These are phyloP conservation scores for Hyaloscypha finlandica DNA, from an alignment of 495 filamentous ascomycete genomes.

Conservation along the genomic window DNA sequence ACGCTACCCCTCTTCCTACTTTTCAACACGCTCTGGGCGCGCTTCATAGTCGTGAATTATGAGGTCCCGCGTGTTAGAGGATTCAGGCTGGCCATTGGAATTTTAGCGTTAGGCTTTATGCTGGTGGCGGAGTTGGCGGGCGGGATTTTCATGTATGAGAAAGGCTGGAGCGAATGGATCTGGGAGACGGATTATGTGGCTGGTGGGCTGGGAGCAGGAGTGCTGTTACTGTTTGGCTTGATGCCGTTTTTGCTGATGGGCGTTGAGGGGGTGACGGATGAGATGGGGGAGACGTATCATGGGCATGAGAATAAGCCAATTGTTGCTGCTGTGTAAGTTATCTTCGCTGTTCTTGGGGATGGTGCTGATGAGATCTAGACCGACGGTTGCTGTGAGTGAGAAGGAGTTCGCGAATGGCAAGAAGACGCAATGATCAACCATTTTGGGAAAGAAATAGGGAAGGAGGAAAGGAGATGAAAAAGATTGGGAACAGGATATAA, in stretches of 20 bases:
- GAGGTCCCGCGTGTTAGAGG: slow-evolving; percentile 23
- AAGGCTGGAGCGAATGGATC: slow-evolving; percentile 17
- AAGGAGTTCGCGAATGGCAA: slow-evolving; percentile 10
- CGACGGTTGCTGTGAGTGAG: slow-evolving; percentile 11
- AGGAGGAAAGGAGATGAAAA: not conserved
- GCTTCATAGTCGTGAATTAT: slow-evolving; percentile 18
- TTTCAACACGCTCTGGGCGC: slow-evolving; percentile 15
- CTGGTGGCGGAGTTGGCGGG: slow-evolving; percentile 17
- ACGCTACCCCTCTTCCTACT: slow-evolving; percentile 17
- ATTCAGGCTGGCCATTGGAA: slow-evolving; percentile 24
- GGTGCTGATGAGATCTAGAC: slow-evolving; percentile 14
- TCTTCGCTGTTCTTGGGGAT: not conserved
- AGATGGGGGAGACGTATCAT: slow-evolving; percentile 22
- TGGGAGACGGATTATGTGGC: slow-evolving; percentile 19
- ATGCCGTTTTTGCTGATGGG: slow-evolving; percentile 28
- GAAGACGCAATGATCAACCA: slow-evolving; percentile 13
- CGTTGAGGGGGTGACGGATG: slow-evolving; percentile 18
- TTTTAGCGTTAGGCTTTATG: slow-evolving; percentile 22
- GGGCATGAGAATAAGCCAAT: slow-evolving; percentile 29
- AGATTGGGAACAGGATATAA: not conserved
- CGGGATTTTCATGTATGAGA: slow-evolving; percentile 15
- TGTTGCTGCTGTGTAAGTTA: slow-evolving; percentile 22
- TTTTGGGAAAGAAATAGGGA: not conserved
- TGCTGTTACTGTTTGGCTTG: slow-evolving; percentile 21
- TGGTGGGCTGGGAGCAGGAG: slow-evolving; percentile 10